Percentiles rank a stretch among this genome's conserved stretches.
Evolutionary conservation across 108 stramenopile species (phyloP).

Genomic region (Pseudonitzschia delicatissima): DNA sequence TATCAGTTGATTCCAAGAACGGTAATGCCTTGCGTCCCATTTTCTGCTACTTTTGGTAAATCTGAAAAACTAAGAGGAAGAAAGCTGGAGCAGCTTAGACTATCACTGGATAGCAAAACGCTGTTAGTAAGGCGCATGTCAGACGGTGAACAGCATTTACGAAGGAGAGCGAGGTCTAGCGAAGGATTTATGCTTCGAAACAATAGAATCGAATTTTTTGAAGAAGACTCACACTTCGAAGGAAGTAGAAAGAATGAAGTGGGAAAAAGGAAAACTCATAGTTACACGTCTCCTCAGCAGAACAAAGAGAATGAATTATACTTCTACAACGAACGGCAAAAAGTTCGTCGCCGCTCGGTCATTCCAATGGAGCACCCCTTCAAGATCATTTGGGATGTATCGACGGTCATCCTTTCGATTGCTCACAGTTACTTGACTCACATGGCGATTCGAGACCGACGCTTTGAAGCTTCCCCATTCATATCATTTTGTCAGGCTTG

Average conservation of each 20-base stretch:
- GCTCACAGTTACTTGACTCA: conserved; percentile 67
- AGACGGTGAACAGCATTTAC: background rate
- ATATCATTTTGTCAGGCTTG: conserved; percentile 67
- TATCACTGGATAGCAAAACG: background rate
- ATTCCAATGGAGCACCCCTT: conserved; percentile 81
- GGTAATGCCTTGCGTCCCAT: background rate
- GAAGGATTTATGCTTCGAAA: conserved; percentile 2
- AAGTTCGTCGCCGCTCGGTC: conserved; percentile 11
- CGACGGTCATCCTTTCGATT: conserved; percentile 71
- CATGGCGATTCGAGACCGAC: conserved; percentile 66
- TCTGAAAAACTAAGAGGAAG: background rate
- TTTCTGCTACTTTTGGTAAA: conserved; percentile 10
- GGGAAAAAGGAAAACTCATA: background rate
- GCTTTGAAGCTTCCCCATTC: conserved; percentile 43
- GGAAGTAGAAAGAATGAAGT: background rate
- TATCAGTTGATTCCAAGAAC: background rate
- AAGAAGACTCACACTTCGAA: background rate
- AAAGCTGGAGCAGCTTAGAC: background rate
- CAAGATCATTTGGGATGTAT: conserved; percentile 78
- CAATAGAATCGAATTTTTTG: background rate
- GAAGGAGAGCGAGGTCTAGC: conserved; percentile 7
- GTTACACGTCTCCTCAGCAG: background rate
- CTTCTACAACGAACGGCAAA: background rate
- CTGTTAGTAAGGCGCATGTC: background rate
- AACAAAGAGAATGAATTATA: background rate